phyloP scores from a whole-genome alignment of 139 green algal genomes.

The Chlorella sp. region DNA sequence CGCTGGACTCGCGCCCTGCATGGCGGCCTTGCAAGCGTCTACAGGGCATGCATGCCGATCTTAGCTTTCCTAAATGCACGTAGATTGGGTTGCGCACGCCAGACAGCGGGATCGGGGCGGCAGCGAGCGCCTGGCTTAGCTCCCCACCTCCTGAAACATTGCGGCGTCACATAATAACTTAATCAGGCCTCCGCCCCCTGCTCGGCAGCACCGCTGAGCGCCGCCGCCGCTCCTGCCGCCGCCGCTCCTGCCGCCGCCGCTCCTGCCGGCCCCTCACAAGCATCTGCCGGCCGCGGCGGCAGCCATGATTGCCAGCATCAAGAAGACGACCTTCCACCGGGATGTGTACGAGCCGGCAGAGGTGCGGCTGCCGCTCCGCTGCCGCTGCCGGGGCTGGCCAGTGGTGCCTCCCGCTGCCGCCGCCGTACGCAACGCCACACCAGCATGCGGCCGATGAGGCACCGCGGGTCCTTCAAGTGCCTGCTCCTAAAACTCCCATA shows the following conservation, averaged over 20 bases:
- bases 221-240: not conserved
- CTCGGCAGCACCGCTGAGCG: not conserved
- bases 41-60: no score
- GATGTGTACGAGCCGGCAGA: conserved; percentile 85
- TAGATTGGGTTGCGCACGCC: no score
- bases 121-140: not conserved
- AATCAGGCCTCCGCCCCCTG: not conserved
- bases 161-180: not conserved
- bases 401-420: no score
- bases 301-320: conserved; percentile 24
- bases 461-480: no score
- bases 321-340: conserved; percentile 46
- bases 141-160: not conserved
- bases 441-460: no score
- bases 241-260: not conserved
- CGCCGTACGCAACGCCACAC: no score
- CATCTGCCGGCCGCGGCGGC: not conserved
- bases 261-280: not conserved
- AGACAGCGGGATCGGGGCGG: not conserved
- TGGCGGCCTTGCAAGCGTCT: no score
- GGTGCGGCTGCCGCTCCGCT: conserved; percentile 43
- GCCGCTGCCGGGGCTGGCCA: no score
- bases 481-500: no score
- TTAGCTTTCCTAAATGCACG: no score
- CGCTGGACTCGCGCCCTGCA: no score